Evolutionary conservation across 345 rosid genomes (phyloP).

Genomic region (Salix arbutifolia): DNA sequence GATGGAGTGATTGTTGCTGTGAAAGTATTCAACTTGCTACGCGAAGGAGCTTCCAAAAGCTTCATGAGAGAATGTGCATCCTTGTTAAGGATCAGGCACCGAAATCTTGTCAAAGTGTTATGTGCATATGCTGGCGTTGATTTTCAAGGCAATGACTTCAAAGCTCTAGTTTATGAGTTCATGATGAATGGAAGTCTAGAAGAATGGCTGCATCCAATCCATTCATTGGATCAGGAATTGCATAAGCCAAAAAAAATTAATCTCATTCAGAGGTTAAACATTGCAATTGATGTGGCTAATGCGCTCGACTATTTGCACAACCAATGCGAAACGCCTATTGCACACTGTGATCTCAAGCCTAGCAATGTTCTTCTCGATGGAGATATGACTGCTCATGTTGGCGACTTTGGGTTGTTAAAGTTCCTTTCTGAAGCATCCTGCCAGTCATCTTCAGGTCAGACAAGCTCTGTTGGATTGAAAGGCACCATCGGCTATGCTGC

Average conservation of each 20-base stretch:
- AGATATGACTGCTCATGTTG: background rate
- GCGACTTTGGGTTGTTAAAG: slow-evolving; percentile 16
- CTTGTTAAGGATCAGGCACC: background rate
- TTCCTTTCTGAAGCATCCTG: background rate
- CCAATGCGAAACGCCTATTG: too few relatives aligned
- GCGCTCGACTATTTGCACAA: too few relatives aligned
- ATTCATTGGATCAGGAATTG: background rate
- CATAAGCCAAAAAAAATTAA: background rate
- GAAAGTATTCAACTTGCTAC: background rate
- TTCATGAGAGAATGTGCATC: slow-evolving; percentile 1
- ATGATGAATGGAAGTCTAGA: slow-evolving; percentile 3
- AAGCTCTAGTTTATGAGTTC: too few relatives aligned
- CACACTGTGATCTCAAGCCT: too few relatives aligned
- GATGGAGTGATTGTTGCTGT: background rate
- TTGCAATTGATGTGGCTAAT: too few relatives aligned
- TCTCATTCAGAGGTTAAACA: too few relatives aligned
- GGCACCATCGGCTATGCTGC: slow-evolving; percentile 9
- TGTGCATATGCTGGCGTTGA: too few relatives aligned
- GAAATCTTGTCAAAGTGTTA: background rate
- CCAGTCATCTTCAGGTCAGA: background rate
- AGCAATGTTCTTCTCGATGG: too few relatives aligned
- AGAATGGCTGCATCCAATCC: background rate
- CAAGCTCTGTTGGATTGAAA: slow-evolving; percentile 1
- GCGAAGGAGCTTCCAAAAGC: background rate
- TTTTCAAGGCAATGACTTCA: too few relatives aligned